Evolutionary conservation across 1,139 yeast genomes (phyloP), one percentile per base, ranked within the genome.

Genomic region (Saccharomyces hybrid): DNA sequence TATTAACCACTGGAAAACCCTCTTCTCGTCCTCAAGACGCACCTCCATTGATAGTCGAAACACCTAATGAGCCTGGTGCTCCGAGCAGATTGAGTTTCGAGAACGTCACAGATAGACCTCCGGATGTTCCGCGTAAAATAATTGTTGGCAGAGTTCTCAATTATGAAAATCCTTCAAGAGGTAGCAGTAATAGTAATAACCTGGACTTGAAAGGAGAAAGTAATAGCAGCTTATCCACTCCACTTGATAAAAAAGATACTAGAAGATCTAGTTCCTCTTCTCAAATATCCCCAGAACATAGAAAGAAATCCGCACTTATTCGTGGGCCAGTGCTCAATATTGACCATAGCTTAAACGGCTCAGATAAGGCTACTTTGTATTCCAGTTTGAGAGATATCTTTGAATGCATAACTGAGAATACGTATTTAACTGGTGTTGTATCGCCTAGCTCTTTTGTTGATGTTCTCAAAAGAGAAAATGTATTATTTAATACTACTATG

Each of bases 401-500:
- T 68, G 96, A 90, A 68, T 74, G 86, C 56, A 85, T 91, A 79
- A 77, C 82, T 9, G 96, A 89, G 66, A 82, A 84, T 68, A 72
- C 73, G 52, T 79, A 87, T 3, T 76, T 80, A 27, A 83, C 81
- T 2, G 98, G 98, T 5, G 90, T 93, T 9, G 91, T 88, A 0
- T 87, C 96, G 0, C 97, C 98, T 0, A 73, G 76, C 31, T 78
- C 81, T 62, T 80, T 93, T 53, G 82, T 93, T 51, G 84, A 83
- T 50, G 84, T 85, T 52, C 75, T 91, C 51, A 90, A 89, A 68
- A 81, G 80, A 54, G 91, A 88, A 62, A 93, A 93, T 69, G 88
- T 83, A 62, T 74, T 93, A 61, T 93, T 93, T 69, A 77, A 96
- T 59, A 88, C 89, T 57, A 84, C 88, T 55, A 91, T 90, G 96